Conservation (phyloP, 1,284 basidiomycete species). For the Cystobasidiaceae sp. region DNA sequence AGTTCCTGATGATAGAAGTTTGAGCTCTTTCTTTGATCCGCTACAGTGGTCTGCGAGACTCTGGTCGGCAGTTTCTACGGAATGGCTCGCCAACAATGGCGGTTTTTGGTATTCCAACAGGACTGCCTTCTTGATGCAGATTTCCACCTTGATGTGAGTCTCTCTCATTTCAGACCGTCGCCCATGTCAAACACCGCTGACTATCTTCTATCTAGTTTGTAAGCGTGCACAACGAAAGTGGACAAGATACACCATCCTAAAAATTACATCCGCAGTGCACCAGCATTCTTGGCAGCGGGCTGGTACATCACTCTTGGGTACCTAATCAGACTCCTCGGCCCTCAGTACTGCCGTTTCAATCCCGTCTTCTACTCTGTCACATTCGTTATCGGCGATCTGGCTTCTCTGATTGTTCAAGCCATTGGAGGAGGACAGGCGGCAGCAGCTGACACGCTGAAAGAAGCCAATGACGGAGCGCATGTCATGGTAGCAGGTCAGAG, state of each 20-base stretch:
- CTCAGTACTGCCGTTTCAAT: constrained; percentile 53
- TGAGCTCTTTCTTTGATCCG: not conserved
- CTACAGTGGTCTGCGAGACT: constrained; percentile 19
- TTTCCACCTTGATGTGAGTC: constrained; percentile 14
- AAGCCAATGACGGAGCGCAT: constrained; percentile 46
- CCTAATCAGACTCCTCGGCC: constrained; percentile 52
- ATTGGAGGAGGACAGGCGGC: constrained; percentile 58
- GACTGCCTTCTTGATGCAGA: constrained; percentile 26
- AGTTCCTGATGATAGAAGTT: not conserved
- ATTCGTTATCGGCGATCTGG: constrained; percentile 40
- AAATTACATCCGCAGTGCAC: constrained; percentile 52
- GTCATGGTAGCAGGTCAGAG: constrained; percentile 53
- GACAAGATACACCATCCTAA: not conserved
- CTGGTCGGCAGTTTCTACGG: constrained; percentile 9
- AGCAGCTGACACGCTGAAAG: constrained; percentile 34
- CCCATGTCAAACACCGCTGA: no score
- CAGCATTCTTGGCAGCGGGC: constrained; percentile 16
- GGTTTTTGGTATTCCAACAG: constrained; percentile 9
- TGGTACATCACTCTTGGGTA: constrained; percentile 54
- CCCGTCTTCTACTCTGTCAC: constrained; percentile 32
- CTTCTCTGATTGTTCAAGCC: constrained; percentile 56
- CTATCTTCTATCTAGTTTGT: no score
- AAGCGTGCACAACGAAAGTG: not conserved
- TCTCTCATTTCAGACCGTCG: no score
- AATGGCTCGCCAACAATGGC: constrained; percentile 10